These are phyloP conservation scores for Ochetophila trinervis DNA, from an alignment of 306 rosid species.

Conservation along the genomic window DNA sequence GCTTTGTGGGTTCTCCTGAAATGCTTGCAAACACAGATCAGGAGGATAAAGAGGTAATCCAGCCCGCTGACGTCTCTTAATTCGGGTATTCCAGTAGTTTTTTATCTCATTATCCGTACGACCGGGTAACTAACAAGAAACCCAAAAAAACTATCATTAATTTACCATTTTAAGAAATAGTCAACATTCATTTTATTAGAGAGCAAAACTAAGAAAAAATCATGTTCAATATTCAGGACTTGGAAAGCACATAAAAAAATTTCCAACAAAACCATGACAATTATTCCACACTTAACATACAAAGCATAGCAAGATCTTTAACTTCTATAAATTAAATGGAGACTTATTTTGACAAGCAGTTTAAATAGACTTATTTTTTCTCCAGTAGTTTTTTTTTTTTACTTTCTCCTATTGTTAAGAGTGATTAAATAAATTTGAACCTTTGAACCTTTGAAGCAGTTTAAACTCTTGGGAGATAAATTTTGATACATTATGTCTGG, in stretches of 20 bases:
- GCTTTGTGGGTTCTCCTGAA: constrained; percentile 48
- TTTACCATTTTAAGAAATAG: constrained; percentile 16
- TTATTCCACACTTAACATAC: no score
- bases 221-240: background rate
- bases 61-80: constrained; percentile 86
- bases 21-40: constrained; percentile 56
- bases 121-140: constrained; percentile 74
- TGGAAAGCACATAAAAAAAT: background rate
- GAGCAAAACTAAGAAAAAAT: constrained; percentile 10
- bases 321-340: no score
- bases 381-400: no score
- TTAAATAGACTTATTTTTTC: no score
- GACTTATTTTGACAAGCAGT: no score
- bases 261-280: background rate
- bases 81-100: constrained; percentile 97
- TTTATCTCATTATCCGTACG: constrained; percentile 99
- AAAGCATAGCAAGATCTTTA: no score
- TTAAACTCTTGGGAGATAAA: no score
- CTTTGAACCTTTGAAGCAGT: no score
- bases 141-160: constrained; percentile 27
- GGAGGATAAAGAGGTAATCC: constrained; percentile 93
- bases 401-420: no score
- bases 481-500: no score
- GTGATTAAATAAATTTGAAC: no score
- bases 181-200: background rate